Conservation (phyloP, 2,329 filamentous ascomycete genomes). For the Acephala macrosclerotiorum region DNA sequence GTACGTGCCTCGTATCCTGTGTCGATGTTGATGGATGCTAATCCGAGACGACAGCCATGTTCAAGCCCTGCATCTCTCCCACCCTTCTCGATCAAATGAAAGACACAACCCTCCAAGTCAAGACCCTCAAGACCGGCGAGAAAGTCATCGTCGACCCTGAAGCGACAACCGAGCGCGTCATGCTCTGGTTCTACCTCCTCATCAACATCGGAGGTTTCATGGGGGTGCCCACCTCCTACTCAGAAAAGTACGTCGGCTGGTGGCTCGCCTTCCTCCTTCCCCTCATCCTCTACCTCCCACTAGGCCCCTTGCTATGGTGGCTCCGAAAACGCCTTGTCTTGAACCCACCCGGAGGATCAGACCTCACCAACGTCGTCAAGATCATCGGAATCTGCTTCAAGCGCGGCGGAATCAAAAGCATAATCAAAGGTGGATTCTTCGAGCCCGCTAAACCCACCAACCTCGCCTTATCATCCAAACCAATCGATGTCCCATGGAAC, state of each 20-base stretch:
- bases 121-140: slow-evolving; percentile 59
- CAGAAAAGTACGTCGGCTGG: slow-evolving; percentile 57
- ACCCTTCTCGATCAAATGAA: slow-evolving; percentile 65
- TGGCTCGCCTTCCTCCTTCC: slow-evolving; percentile 54
- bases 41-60: slow-evolving; percentile 71
- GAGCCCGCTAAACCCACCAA: slow-evolving; percentile 72
- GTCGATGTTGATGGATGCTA: slow-evolving; percentile 63
- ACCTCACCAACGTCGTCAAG: slow-evolving; percentile 53
- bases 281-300: slow-evolving; percentile 68
- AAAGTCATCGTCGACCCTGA: slow-evolving; percentile 67
- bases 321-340: slow-evolving; percentile 52
- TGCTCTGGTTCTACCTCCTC: slow-evolving; percentile 67
- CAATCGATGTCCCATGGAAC: slow-evolving; percentile 79
- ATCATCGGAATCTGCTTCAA: slow-evolving; percentile 51
- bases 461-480: slow-evolving; percentile 61
- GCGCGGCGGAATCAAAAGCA: slow-evolving; percentile 70
- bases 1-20: slow-evolving; percentile 48
- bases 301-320: slow-evolving; percentile 57
- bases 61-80: slow-evolving; percentile 74
- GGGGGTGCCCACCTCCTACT: slow-evolving; percentile 52
- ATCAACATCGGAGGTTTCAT: slow-evolving; percentile 70
- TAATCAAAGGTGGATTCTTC: slow-evolving; percentile 62
- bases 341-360: slow-evolving; percentile 54
- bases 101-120: slow-evolving; percentile 50
- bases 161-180: slow-evolving; percentile 58